Evolutionary conservation across 352 stramenopile species (phyloP).

Genomic region (Globisporangium megalacanthum): DNA sequence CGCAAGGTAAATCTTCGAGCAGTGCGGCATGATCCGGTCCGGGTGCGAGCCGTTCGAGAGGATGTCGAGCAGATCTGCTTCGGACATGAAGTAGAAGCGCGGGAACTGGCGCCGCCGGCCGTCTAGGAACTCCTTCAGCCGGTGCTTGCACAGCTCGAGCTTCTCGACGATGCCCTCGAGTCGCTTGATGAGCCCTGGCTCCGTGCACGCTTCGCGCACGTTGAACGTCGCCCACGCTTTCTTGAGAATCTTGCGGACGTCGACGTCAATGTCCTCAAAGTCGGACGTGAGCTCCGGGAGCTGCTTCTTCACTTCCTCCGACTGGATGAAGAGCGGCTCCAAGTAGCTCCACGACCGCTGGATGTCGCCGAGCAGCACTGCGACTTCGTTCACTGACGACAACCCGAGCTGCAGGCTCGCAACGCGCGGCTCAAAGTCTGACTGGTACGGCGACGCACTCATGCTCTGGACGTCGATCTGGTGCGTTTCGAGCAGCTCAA

Average conservation of each 20-base stretch:
- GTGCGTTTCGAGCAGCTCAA: constrained; percentile 95
- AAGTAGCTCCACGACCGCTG: constrained; percentile 96
- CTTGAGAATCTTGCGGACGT: constrained; percentile 87
- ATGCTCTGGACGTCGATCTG: constrained; percentile 97
- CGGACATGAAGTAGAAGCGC: constrained; percentile 90
- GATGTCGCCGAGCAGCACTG: constrained; percentile 92
- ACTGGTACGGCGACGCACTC: constrained; percentile 93
- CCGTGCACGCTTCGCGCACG: constrained; percentile 88
- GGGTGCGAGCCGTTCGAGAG: constrained; percentile 93
- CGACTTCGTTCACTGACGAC: constrained; percentile 90
- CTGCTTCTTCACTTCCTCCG: constrained; percentile 95
- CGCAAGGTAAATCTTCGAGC: constrained; percentile 94
- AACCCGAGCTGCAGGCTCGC: constrained; percentile 83
- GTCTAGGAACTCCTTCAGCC: constrained; percentile 94
- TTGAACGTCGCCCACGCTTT: constrained; percentile 87
- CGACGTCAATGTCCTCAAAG: constrained; percentile 93
- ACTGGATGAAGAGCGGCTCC: constrained; percentile 94
- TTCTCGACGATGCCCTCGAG: constrained; percentile 92
- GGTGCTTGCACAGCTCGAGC: constrained; percentile 93
- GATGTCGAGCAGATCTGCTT: constrained; percentile 93
- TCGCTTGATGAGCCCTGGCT: constrained; percentile 79
- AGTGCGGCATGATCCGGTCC: constrained; percentile 93
- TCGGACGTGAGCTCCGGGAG: constrained; percentile 91
- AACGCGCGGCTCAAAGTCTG: constrained; percentile 93
- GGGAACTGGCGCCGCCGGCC: constrained; percentile 92